Conservation (phyloP, 106 monocot species). For the Acorus gramineus region DNA sequence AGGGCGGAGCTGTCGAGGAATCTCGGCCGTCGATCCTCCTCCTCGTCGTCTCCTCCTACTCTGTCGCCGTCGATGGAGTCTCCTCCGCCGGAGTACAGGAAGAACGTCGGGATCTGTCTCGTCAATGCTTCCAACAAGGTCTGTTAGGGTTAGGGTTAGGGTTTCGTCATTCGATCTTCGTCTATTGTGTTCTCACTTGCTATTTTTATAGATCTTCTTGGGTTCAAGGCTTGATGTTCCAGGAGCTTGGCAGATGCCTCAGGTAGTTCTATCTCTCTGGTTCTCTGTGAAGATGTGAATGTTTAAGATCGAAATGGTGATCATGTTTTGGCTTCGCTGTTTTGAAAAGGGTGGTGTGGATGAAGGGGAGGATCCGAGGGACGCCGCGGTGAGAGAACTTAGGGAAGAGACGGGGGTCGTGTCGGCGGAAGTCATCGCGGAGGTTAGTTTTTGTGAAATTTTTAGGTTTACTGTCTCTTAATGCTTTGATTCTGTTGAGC, state of each 20-base stretch:
- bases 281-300: neutral
- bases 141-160: neutral
- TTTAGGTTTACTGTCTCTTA: too few relatives aligned
- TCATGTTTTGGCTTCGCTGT: neutral
- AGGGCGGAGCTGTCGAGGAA: neutral
- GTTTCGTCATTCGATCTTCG: neutral
- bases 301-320: constrained; percentile 1
- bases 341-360: constrained; percentile 68
- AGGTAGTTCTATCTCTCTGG: constrained; percentile 31
- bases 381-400: constrained; percentile 68
- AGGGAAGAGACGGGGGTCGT: constrained; percentile 89
- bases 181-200: neutral
- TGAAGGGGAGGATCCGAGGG: constrained; percentile 68
- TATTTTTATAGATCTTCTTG: constrained; percentile 56
- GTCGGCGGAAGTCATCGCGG: constrained; percentile 69
- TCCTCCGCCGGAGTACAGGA: constrained; percentile 62
- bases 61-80: constrained; percentile 35
- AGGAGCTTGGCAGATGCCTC: constrained; percentile 91
- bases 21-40: neutral
- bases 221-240: constrained; percentile 82
- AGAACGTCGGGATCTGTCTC: constrained; percentile 92
- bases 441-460: constrained; percentile 30
- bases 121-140: constrained; percentile 63
- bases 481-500: too few relatives aligned
- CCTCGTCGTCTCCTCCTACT: constrained; percentile 5